Evolutionary conservation across 2,329 filamentous ascomycete genomes (phyloP).

Genomic region (Alternaria atra): DNA sequence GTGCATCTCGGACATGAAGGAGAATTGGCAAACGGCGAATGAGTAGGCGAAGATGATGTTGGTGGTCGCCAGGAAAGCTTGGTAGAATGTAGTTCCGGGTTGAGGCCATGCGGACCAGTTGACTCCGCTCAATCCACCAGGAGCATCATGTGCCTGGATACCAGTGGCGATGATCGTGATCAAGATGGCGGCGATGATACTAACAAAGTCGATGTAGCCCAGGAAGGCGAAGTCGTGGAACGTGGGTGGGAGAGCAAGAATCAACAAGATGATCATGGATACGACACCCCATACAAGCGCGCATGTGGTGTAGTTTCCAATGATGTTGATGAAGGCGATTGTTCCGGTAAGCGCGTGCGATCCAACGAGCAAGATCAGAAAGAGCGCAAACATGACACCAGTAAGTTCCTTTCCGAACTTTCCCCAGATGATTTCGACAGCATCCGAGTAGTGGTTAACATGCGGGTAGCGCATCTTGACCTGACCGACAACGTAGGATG

Average conservation of each 20-base stretch:
- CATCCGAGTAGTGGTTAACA: conserved; percentile 74
- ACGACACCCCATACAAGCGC: conserved; percentile 72
- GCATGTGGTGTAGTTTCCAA: conserved; percentile 67
- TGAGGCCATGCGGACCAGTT: conserved; percentile 48
- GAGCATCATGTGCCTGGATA: conserved; percentile 42
- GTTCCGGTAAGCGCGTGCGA: conserved; percentile 76
- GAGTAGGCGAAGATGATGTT: conserved; percentile 45
- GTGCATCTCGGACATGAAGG: conserved; percentile 73
- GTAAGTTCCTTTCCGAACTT: conserved; percentile 59
- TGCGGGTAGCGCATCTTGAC: conserved; percentile 68
- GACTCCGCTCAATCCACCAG: conserved; percentile 38
- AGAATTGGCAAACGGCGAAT: conserved; percentile 74
- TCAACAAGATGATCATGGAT: conserved; percentile 67
- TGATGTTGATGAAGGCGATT: conserved; percentile 71
- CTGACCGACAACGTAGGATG: conserved; percentile 68
- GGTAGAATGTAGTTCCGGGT: conserved; percentile 67
- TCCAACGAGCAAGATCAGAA: conserved; percentile 68
- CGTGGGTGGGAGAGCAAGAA: conserved; percentile 70
- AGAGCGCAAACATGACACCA: conserved; percentile 63
- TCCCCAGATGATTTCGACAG: conserved; percentile 70
- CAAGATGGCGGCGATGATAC: conserved; percentile 71
- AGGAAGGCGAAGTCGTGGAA: conserved; percentile 71
- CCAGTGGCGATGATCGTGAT: conserved; percentile 75
- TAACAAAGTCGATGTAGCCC: conserved; percentile 65
- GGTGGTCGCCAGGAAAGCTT: conserved; percentile 60